Evolutionary conservation across 208 protist species (phyloP), one percentile per base, ranked within the genome.

Genomic region (Trypanosomatidae sp.): DNA sequence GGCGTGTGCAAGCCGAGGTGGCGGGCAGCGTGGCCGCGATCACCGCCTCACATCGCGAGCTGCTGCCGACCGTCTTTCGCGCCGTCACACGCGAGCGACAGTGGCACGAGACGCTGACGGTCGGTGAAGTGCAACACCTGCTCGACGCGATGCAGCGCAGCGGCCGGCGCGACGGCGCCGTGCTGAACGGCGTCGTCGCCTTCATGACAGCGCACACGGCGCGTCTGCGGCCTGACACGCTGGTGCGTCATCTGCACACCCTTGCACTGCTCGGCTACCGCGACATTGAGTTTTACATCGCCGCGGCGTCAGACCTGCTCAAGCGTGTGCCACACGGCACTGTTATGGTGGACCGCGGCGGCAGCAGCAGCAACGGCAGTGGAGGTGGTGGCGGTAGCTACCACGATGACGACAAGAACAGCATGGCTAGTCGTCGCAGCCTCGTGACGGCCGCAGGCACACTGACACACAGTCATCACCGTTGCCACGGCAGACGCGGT

Each of bases 281-380:
- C 16, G 75, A 92, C 26, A 47, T 92, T 24, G 78, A 88, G 51
- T 70, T 88, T 38, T 87, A 71, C 40, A 70, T 69, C 7, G 32
- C 61, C 27, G 75, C 66, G 1, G 66, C 81, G 1, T 71, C 63
- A 10, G 49, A 85, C 28, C 37, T 89, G 19, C 55, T 89, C 52
- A 67, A 73, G 19, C 50, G 60, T 15, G 51, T 64, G 1, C 32
- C 55, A 1, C 19, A 16, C 15, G 16, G 4, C 15, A 30, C 15
- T 6, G 33, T n/a, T 18, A n/a, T n/a, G n/a, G n/a, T n/a, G n/a
- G n/a, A n/a, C n/a, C n/a, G n/a, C n/a, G n/a, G n/a, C n/a, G 27
- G 16, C 4, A 1, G 24, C 16, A 11, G 26, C 35, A 7, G 21
- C 35, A 35, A 13, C n/a, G 35, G 48, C 25, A n/a, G 20, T 16